A percentile compares a stretch with the other conserved stretches of the same genome.
phyloP scores from a whole-genome alignment of 2,329 filamentous ascomycete genomes.

The Aspergillus quadricinctus region DNA sequence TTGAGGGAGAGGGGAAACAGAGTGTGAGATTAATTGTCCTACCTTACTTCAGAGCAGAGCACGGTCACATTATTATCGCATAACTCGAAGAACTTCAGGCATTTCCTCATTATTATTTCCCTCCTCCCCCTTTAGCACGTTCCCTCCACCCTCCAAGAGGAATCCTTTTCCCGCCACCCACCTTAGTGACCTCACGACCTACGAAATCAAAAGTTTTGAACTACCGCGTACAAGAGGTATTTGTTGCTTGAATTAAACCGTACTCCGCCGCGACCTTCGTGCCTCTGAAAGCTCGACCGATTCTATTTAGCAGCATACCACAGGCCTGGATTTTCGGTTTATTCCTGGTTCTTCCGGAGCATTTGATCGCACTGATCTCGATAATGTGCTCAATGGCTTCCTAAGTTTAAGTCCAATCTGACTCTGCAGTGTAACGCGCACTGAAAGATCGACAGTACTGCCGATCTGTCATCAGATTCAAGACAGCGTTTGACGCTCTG shows the following conservation, averaged over 20 bases:
- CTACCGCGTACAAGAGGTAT: neutral
- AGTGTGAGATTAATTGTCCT: neutral
- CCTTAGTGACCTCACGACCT: conserved; percentile 3
- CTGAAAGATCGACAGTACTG: neutral
- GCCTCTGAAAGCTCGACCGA: neutral
- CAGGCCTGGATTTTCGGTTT: neutral
- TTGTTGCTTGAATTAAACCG: neutral
- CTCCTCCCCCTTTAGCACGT: conserved; percentile 3
- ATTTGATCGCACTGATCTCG: neutral
- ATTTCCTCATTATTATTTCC: neutral
- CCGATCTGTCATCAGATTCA: neutral
- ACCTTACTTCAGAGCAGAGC: no score
- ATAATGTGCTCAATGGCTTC: neutral
- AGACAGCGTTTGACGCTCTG: neutral
- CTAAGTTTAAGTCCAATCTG: neutral
- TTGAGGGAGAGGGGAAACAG: neutral
- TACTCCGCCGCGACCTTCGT: neutral
- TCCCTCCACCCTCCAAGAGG: conserved; percentile 19
- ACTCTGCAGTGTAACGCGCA: neutral
- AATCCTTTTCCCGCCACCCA: conserved; percentile 23
- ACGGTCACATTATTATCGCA: neutral
- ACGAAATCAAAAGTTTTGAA: neutral
- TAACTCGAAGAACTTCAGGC: neutral
- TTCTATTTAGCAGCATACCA: neutral
- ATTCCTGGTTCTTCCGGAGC: neutral